phyloP scores from a whole-genome alignment of 495 filamentous ascomycete genomes.

The Daldinia decipiens region DNA sequence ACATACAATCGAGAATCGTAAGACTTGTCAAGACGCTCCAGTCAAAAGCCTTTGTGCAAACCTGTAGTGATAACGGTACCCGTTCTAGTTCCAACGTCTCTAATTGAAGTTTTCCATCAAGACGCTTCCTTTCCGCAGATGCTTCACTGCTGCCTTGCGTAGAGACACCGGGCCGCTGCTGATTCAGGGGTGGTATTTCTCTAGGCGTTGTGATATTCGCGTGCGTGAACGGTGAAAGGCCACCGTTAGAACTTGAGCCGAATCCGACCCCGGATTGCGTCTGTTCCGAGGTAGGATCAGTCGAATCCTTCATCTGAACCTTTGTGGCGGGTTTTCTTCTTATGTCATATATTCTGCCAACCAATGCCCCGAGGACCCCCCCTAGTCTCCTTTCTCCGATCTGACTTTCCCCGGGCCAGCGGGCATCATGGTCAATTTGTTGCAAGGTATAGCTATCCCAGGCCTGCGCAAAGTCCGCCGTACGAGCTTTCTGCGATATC shows the following conservation, averaged over 20 bases:
- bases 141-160: constrained; percentile 5
- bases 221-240: neutral
- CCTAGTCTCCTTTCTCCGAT: constrained; percentile 64
- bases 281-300: constrained; percentile 6
- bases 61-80: constrained; percentile 75
- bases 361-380: constrained; percentile 78
- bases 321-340: constrained; percentile 38
- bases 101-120: constrained; percentile 69
- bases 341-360: constrained; percentile 72
- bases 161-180: constrained; percentile 1
- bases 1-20: constrained; percentile 81
- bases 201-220: constrained; percentile 3
- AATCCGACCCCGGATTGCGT: constrained; percentile 31
- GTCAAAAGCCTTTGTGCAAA: constrained; percentile 77
- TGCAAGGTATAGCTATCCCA: constrained; percentile 68
- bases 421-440: constrained; percentile 66
- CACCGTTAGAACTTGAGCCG: constrained; percentile 23
- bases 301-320: constrained; percentile 11
- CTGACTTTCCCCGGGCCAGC: constrained; percentile 61
- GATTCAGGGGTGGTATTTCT: constrained; percentile 20
- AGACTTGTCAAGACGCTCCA: constrained; percentile 81
- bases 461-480: constrained; percentile 67
- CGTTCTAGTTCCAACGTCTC: constrained; percentile 85
- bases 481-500: constrained; percentile 69
- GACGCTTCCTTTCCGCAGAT: constrained; percentile 33